phyloP scores from a whole-genome alignment of 352 stramenopile genomes.

The Globisporangium yorkense region DNA sequence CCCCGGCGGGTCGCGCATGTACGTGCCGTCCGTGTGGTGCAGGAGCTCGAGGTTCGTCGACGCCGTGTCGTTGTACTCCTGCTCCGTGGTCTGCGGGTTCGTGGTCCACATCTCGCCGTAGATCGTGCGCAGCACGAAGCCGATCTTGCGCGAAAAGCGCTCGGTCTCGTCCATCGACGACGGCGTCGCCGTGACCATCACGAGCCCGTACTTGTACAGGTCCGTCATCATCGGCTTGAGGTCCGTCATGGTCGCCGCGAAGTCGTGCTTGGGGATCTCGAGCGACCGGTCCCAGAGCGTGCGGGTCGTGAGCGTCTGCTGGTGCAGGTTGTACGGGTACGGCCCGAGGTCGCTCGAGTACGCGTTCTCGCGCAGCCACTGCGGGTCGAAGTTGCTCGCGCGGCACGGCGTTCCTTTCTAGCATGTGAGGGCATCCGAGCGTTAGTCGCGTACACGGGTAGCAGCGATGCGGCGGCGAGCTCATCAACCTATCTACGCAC shows the following conservation, averaged over 20 bases:
- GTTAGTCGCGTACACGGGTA: neutral
- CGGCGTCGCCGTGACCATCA: constrained; percentile 58
- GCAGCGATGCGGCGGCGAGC: neutral
- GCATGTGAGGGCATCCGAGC: neutral
- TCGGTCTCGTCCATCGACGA: constrained; percentile 78
- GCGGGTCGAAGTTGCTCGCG: constrained; percentile 54
- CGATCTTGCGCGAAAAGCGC: constrained; percentile 73
- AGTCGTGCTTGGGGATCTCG: constrained; percentile 41
- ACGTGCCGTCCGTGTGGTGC: constrained; percentile 86
- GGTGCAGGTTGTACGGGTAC: constrained; percentile 55
- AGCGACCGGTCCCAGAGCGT: constrained; percentile 48
- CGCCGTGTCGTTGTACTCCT: constrained; percentile 85
- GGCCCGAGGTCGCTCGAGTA: constrained; percentile 38
- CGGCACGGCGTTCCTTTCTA: constrained; percentile 50
- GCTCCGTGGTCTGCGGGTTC: constrained; percentile 54
- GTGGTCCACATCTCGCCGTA: constrained; percentile 90
- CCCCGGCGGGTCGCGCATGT: constrained; percentile 81
- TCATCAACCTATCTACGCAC: constrained; percentile 18
- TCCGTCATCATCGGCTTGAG: constrained; percentile 67
- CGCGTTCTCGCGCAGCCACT: constrained; percentile 74
- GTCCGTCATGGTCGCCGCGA: constrained; percentile 33
- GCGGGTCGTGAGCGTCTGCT: constrained; percentile 43
- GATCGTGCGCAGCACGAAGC: constrained; percentile 81
- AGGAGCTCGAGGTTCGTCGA: constrained; percentile 82
- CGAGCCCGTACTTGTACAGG: constrained; percentile 64